Base-by-base conservation (phyloP, 108 stramenopile species). In the Hondaea fermentalgiana region DNA sequence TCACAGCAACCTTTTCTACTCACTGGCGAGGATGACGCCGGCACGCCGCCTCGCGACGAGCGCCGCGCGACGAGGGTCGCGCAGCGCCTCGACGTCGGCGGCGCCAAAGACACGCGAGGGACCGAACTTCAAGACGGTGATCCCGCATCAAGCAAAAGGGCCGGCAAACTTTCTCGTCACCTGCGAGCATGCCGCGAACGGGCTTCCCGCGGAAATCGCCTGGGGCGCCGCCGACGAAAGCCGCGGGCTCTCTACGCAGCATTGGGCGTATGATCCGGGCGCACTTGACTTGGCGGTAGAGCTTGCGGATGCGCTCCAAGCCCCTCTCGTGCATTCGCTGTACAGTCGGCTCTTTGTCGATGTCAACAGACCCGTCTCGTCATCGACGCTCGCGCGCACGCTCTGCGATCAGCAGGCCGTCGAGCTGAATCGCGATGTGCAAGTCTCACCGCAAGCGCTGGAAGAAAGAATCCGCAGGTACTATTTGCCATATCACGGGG, bases 261-360 rank as follows among this genome's bases (percentile, higher is more conserved):
- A 83, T 23, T 83, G 76, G 76, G 76, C 76, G 1, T 83, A 47
- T 23, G 76, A 83, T 45, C 76, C 76, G n/a, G 76, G 76, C 76
- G 76, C 76, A 16, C 45, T 53, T 12, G 76, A 83, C 23, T 23
- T 83, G 16, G 76, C 76, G 43, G 4, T 53, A 0, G 76, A 83
- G 51, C 51, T 83, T 6, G 76, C 76, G 6, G 76, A 83, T 12
- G 0, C 10, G 10, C 45, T 83, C 25, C 10, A 53, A 17, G 76
- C 76, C 19, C 76, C 76, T 35, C 49, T 53, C 49, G 51, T 83
- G 45, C 45, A 53, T 2, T 47, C 49, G 45, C n/a, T 53, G 51
- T 83, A 53, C 76, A 53, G 49, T 23, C 45, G 76, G 51, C 76
- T 83, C 4, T 83, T 4, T 53, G 76, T 83, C 25, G 76, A 83